Conservation (phyloP, 495 filamentous ascomycete genomes). For the Xeromyces bisporus region DNA sequence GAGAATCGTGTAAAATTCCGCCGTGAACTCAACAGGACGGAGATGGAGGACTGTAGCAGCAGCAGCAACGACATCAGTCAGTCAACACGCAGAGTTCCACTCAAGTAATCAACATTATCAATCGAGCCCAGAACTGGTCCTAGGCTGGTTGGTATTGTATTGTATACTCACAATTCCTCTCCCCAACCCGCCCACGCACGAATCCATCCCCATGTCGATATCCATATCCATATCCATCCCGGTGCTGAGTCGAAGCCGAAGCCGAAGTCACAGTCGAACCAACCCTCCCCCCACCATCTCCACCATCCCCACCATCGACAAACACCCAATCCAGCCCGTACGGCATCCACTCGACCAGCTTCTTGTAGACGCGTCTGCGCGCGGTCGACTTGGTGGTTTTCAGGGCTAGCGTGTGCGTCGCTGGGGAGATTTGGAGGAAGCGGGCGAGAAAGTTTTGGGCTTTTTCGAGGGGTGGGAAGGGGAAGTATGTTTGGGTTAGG, state of each 20-base stretch:
- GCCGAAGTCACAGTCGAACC: no score
- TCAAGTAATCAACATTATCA: no score
- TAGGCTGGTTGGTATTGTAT: no score
- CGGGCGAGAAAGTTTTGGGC: constrained; percentile 68
- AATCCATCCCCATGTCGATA: constrained; percentile 56
- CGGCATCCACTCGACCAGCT: constrained; percentile 62
- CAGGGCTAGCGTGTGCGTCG: constrained; percentile 55
- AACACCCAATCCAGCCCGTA: constrained; percentile 70
- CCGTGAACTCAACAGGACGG: constrained; percentile 62
- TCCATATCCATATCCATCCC: no score
- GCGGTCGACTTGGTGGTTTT: constrained; percentile 46
- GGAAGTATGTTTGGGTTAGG: constrained; percentile 5
- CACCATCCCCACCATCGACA: no score
- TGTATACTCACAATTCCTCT: constrained; percentile 56
- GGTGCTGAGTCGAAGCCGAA: no score
- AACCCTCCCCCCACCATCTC: no score
- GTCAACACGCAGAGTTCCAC: background rate
- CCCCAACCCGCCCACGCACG: constrained; percentile 57
- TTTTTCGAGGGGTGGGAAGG: constrained; percentile 3
- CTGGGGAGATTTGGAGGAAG: constrained; percentile 79
- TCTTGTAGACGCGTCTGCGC: constrained; percentile 52
- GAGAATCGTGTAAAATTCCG: constrained; percentile 69
- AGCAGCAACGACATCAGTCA: background rate
- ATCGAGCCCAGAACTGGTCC: no score
- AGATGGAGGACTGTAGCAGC: constrained; percentile 44